Evolutionary conservation across 495 filamentous ascomycete genomes (phyloP).

Genomic region (Parathielavia appendiculata): DNA sequence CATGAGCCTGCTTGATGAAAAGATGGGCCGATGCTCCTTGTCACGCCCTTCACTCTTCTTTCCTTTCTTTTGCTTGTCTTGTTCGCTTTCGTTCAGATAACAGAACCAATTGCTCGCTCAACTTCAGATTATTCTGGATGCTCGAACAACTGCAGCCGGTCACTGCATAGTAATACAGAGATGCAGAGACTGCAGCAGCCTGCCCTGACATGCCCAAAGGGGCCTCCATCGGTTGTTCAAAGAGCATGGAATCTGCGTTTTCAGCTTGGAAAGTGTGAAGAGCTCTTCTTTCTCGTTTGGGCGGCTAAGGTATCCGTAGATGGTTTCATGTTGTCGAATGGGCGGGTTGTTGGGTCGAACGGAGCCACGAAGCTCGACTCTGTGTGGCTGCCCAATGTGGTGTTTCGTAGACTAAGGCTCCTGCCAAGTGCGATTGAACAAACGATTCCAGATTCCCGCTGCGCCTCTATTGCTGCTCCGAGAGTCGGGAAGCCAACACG

Average conservation of each 20-base stretch:
- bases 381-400: slow-evolving; percentile 1
- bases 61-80: neutral
- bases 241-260: no score
- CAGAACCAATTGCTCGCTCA: neutral
- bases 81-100: no score
- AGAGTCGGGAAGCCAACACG: neutral
- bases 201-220: no score
- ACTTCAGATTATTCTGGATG: no score
- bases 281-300: no score
- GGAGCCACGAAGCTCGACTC: neutral
- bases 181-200: neutral
- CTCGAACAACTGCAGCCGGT: neutral
- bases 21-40: no score
- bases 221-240: no score
- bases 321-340: neutral
- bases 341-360: neutral
- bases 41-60: neutral
- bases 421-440: neutral
- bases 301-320: no score
- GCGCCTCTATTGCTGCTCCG: neutral
- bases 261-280: neutral
- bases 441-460: neutral
- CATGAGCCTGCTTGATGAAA: no score
- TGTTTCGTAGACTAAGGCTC: neutral
- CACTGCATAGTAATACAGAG: neutral